A percentile compares a stretch with the other conserved stretches of the same genome.
Conservation (phyloP, 257 asterid species). For the Eustoma russellianum region DNA sequence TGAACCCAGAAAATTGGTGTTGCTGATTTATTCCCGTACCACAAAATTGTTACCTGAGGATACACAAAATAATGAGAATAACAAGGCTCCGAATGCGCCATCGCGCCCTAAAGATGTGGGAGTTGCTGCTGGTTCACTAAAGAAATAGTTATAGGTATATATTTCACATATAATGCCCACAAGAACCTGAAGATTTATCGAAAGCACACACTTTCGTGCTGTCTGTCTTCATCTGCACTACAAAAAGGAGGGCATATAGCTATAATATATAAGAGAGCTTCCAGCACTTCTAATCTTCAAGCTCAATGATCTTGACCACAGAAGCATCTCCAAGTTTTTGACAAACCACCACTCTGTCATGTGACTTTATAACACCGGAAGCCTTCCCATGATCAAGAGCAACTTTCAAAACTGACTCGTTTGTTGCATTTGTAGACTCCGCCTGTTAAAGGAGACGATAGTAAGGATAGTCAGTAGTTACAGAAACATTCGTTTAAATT, state of each 20-base stretch:
- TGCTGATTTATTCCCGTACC: too few relatives aligned
- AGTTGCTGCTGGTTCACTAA: slow-evolving; percentile 1
- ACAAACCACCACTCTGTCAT: slow-evolving; percentile 85
- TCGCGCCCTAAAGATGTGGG: too few relatives aligned
- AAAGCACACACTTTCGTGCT: not conserved
- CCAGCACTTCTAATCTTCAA: slow-evolving; percentile 59
- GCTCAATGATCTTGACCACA: slow-evolving; percentile 89
- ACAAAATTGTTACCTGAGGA: too few relatives aligned
- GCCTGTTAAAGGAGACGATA: slow-evolving; percentile 58
- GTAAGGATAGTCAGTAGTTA: too few relatives aligned
- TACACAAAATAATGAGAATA: too few relatives aligned
- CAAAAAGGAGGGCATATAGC: slow-evolving; percentile 4
- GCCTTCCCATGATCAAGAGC: slow-evolving; percentile 94
- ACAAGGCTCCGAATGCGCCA: too few relatives aligned
- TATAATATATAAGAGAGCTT: not conserved
- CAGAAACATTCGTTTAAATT: too few relatives aligned
- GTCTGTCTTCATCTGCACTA: not conserved
- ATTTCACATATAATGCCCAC: not conserved
- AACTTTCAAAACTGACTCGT: slow-evolving; percentile 72
- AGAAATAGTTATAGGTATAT: not conserved
- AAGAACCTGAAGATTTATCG: slow-evolving; percentile 1
- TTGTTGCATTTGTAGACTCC: slow-evolving; percentile 66
- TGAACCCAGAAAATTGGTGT: too few relatives aligned
- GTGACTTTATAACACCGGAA: slow-evolving; percentile 74
- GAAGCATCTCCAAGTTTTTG: slow-evolving; percentile 97